Base-by-base conservation (phyloP, 2,329 filamentous ascomycete species). In the Fusarium verticillioides region DNA sequence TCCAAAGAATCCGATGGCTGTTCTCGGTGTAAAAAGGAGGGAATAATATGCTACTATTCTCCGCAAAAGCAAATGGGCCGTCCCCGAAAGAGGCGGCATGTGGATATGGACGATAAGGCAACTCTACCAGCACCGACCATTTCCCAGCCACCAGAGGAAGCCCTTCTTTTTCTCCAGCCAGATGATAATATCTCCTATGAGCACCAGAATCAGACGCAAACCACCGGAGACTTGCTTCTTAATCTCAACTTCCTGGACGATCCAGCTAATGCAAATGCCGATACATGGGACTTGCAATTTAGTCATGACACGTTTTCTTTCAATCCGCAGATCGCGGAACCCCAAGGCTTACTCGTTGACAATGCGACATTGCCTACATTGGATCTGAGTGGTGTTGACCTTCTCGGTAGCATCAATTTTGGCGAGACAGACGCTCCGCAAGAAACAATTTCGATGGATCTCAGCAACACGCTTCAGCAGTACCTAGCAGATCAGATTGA, bases 11-110 rank as follows among this genome's bases (percentile, higher is more conserved):
- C 83, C 4, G 85, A 87, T 59, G 89, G 89, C 63, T 92, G 90
- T 78, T 81, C 84, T 12, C 86, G 90, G 63, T 92, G 90, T 77
- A 84, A 82, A 61, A 85, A 84, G 63, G 90, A 92, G 73, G 85
- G 84, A 64, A 86, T 91, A 46, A 62, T 68, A 46, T 92, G 90
- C 76, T 84, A 89, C 72, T 92, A 92, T 80, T 92, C 90, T 12
- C 83, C 85, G 18, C 90, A 92, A 78, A 92, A 92, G 80, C 88
- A 84, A 44, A 92, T 92, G 90, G 90, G 90, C 8, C 84, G 90
- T 46, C 90, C 90, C 28, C 84, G 89, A 62, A 92, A 92, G 81
- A 84, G 88, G 64, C 85, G 83, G 23, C 79, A 80, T 46, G 70
- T 79, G 36, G 83, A 85, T 30, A 53, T 52, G n/a, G 77, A 77